Evolutionary conservation across 345 rosid genomes (phyloP).

Genomic region (Mangifera indica): DNA sequence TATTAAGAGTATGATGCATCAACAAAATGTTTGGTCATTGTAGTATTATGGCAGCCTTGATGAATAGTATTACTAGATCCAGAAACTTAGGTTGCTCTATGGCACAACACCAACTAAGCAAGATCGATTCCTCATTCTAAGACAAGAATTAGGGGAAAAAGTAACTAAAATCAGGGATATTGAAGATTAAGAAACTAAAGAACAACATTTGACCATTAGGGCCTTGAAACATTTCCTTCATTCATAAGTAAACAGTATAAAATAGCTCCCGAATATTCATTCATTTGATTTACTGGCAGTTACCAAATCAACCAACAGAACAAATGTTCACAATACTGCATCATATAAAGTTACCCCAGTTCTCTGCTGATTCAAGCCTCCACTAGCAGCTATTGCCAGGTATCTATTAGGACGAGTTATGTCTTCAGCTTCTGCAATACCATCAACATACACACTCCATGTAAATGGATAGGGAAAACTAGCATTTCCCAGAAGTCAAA

Average conservation of each 20-base stretch:
- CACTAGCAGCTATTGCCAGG: constrained; percentile 79
- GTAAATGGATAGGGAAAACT: neutral
- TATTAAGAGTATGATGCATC: neutral
- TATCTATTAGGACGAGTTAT: constrained; percentile 54
- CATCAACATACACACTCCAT: neutral
- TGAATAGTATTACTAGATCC: neutral
- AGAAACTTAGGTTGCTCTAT: too few species aligned
- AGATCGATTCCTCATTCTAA: neutral
- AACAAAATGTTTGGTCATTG: constrained; percentile 3
- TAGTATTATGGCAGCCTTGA: neutral
- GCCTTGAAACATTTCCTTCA: neutral
- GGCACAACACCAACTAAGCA: neutral
- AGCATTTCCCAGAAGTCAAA: neutral
- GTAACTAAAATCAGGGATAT: neutral
- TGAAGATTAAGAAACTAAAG: neutral
- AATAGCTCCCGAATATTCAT: neutral
- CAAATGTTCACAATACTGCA: neutral
- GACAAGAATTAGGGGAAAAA: neutral
- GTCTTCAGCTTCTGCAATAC: constrained; percentile 52
- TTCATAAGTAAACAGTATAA: neutral
- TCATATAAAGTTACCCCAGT: constrained; percentile 63
- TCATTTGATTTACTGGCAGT: neutral
- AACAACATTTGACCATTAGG: neutral
- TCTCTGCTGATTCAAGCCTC: constrained; percentile 94
- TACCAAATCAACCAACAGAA: neutral